Evolutionary conservation across 176 grass and related monocot genomes (phyloP).

Genomic region (Oryza nivara): DNA sequence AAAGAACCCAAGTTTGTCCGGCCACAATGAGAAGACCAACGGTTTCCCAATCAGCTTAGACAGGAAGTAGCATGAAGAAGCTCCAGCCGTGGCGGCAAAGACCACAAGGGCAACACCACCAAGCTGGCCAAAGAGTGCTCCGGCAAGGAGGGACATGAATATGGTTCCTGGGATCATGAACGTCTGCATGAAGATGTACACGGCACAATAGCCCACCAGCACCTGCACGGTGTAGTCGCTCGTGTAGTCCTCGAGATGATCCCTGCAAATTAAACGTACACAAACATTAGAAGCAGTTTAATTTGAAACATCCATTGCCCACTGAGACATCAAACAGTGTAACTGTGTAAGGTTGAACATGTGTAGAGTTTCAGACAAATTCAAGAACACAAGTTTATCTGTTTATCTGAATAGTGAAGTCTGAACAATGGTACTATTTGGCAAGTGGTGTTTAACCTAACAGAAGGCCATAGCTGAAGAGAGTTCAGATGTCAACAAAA

Average conservation of each 20-base stretch:
- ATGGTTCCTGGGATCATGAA: conserved; percentile 99
- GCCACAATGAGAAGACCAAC: conserved; percentile 86
- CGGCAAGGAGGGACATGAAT: conserved; percentile 95
- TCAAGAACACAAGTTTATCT: neutral
- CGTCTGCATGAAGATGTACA: conserved; percentile 99
- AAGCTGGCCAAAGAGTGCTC: conserved; percentile 81
- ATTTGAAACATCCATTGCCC: neutral
- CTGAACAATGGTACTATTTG: neutral
- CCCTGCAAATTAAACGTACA: conserved; percentile 56
- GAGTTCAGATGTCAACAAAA: conserved; percentile 6
- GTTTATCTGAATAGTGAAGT: no score
- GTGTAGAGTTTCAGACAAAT: neutral
- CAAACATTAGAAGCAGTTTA: neutral
- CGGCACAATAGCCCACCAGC: conserved; percentile 79
- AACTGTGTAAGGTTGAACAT: neutral
- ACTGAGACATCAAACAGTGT: neutral
- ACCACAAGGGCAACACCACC: conserved; percentile 78
- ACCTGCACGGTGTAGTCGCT: conserved; percentile 97
- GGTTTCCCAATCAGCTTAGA: conserved; percentile 91
- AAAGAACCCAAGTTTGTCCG: conserved; percentile 91
- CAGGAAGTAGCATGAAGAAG: conserved; percentile 95
- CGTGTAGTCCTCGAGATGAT: conserved; percentile 91
- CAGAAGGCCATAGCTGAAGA: neutral
- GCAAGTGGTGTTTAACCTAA: neutral
- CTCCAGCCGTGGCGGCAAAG: conserved; percentile 96